Evolutionary conservation across 495 filamentous ascomycete species (phyloP).

Genomic region (Aspergillus ellipticus): DNA sequence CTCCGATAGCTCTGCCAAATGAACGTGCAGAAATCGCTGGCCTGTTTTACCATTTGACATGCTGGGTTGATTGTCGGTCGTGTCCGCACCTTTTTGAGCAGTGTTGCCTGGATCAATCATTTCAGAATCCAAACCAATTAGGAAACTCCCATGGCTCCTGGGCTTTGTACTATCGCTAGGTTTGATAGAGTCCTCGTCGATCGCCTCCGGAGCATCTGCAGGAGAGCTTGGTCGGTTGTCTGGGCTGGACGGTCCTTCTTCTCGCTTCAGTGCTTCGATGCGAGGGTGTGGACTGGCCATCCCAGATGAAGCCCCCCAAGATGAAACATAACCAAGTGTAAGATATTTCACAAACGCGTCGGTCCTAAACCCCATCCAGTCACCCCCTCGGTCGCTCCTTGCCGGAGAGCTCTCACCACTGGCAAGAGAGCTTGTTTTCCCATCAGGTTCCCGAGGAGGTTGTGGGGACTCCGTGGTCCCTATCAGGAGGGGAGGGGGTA

Average conservation of each 20-base stretch:
- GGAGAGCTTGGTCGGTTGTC: conserved; percentile 7
- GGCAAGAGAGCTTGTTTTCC: conserved; percentile 9
- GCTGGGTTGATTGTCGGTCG: conserved; percentile 16
- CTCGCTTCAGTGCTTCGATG: conserved; percentile 19
- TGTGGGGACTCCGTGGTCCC: conserved; percentile 24
- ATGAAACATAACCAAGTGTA: conserved; percentile 59
- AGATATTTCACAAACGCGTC: conserved; percentile 56
- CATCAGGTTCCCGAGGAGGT: conserved; percentile 15
- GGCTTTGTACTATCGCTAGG: neutral
- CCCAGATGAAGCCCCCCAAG: conserved; percentile 48
- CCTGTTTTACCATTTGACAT: conserved; percentile 39
- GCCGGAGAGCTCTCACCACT: conserved; percentile 17
- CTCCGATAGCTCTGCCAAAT: conserved; percentile 16
- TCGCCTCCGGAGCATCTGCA: neutral
- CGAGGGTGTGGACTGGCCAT: conserved; percentile 22
- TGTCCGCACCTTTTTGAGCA: conserved; percentile 24
- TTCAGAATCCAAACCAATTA: conserved; percentile 68
- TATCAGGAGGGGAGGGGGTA: conserved; percentile 43
- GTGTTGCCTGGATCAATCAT: conserved; percentile 39
- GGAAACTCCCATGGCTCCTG: conserved; percentile 52
- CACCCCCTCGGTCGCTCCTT: conserved; percentile 19
- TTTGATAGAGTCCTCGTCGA: neutral
- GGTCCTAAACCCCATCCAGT: conserved; percentile 29
- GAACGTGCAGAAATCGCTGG: conserved; percentile 50
- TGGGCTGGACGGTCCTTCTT: conserved; percentile 1